phyloP scores from a whole-genome alignment of 208 protist genomes.

The Borovskyia barvae region DNA sequence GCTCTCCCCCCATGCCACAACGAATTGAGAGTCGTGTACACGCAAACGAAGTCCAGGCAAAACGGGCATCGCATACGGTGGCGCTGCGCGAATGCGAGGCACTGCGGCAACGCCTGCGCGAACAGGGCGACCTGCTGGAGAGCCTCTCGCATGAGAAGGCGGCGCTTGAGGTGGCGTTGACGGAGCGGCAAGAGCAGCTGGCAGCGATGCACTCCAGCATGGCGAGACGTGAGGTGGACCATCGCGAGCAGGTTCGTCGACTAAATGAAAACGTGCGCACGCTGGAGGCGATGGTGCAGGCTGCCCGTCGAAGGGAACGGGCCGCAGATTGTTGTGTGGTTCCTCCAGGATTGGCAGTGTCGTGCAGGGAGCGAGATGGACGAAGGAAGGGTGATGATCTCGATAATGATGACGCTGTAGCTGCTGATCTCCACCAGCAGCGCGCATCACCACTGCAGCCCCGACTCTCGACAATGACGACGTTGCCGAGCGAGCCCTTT shows the following conservation, averaged over 20 bases:
- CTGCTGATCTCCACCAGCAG: neutral
- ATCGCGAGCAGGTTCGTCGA: constrained; percentile 3
- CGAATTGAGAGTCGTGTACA: constrained; percentile 20
- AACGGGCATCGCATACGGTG: neutral
- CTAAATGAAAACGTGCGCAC: constrained; percentile 3
- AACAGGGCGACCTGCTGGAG: neutral
- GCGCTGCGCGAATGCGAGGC: constrained; percentile 3
- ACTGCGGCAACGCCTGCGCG: constrained; percentile 8
- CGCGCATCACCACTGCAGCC: neutral
- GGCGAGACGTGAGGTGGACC: neutral
- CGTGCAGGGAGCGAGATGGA: neutral
- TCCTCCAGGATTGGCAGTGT: neutral
- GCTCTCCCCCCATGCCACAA: too few relatives aligned
- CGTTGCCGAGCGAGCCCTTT: neutral
- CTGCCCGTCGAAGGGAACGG: constrained; percentile 10
- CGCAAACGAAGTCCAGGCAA: constrained; percentile 7
- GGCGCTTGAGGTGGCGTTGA: neutral
- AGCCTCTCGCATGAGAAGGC: neutral
- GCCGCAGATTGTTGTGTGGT: too few relatives aligned
- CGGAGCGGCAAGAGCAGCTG: neutral
- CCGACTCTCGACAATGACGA: neutral
- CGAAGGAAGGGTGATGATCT: neutral
- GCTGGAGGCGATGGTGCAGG: constrained; percentile 22
- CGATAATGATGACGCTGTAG: neutral
- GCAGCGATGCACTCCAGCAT: neutral